Conservation (phyloP, 1,139 yeast species). For the Taphrina confusa region DNA sequence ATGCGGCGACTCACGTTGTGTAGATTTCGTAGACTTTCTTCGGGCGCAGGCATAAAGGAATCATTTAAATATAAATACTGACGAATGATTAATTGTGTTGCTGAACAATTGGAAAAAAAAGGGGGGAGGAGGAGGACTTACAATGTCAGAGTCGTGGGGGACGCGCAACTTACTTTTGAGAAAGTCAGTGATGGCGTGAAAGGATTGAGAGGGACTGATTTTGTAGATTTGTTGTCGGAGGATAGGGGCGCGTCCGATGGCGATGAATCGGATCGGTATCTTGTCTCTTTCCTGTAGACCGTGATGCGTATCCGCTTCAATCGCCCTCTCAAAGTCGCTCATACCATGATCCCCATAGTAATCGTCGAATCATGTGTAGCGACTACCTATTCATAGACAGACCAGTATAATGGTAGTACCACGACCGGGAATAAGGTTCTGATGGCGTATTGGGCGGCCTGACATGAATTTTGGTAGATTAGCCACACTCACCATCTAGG, state of each 20-base stretch:
- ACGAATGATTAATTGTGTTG: conserved; percentile 28
- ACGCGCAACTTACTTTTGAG: conserved; percentile 47
- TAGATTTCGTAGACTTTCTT: conserved; percentile 15
- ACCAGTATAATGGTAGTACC: no score
- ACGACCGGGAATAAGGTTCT: no score
- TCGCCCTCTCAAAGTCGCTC: neutral
- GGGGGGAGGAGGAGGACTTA: conserved; percentile 41
- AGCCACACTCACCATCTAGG: no score
- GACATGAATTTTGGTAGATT: no score
- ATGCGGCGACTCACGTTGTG: neutral
- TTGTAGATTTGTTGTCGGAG: conserved; percentile 46
- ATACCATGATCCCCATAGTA: no score
- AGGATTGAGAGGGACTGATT: conserved; percentile 47
- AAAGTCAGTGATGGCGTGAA: conserved; percentile 47
- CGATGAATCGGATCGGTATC: conserved; percentile 45
- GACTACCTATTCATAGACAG: no score
- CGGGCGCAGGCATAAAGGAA: conserved; percentile 21
- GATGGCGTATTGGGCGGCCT: no score
- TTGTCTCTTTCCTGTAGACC: conserved; percentile 9
- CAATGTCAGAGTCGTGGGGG: conserved; percentile 44
- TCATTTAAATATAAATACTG: conserved; percentile 45
- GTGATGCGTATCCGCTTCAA: neutral
- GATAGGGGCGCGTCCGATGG: conserved; percentile 50
- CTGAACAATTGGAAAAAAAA: neutral
- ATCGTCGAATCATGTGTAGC: no score